phyloP scores from a whole-genome alignment of 352 stramenopile genomes.

The Pythium monospermum region DNA sequence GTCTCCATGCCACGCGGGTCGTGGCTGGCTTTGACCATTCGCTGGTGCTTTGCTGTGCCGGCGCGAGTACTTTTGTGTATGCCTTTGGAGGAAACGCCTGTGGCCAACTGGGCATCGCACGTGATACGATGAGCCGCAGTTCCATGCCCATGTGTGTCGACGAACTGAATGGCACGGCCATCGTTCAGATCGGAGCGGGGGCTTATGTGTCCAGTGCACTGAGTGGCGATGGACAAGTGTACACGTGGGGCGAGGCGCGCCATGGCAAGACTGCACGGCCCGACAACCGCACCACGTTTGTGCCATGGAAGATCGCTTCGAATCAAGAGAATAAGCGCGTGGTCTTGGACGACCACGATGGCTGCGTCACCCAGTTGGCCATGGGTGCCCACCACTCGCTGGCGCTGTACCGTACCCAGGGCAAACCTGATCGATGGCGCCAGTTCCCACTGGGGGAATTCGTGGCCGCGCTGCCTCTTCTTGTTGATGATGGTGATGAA shows the following conservation, averaged over 20 bases:
- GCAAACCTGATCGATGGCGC: constrained; percentile 53
- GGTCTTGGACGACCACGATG: constrained; percentile 6
- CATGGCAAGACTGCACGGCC: constrained; percentile 40
- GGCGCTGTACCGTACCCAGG: constrained; percentile 46
- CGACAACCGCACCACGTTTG: constrained; percentile 45
- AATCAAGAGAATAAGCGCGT: constrained; percentile 20
- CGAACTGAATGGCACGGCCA: constrained; percentile 30
- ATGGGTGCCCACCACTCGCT: constrained; percentile 52
- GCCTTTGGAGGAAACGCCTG: constrained; percentile 63
- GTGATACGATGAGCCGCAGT: constrained; percentile 20
- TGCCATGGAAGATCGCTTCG: constrained; percentile 61
- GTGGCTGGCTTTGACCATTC: constrained; percentile 61
- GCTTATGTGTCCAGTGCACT: constrained; percentile 50
- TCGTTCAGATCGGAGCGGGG: constrained; percentile 43
- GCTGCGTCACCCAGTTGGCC: constrained; percentile 53
- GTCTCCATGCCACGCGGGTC: constrained; percentile 35
- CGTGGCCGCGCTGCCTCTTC: constrained; percentile 22
- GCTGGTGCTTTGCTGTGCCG: constrained; percentile 46
- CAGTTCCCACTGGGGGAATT: constrained; percentile 46
- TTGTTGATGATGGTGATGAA: constrained; percentile 4
- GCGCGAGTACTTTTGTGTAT: constrained; percentile 48
- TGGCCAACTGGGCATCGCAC: constrained; percentile 57
- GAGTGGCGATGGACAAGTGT: constrained; percentile 53
- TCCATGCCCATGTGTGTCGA: constrained; percentile 61
- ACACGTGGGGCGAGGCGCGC: constrained; percentile 58